Base-by-base conservation (phyloP, 2,329 filamentous ascomycete species). In the Epichloe gansuensis region DNA sequence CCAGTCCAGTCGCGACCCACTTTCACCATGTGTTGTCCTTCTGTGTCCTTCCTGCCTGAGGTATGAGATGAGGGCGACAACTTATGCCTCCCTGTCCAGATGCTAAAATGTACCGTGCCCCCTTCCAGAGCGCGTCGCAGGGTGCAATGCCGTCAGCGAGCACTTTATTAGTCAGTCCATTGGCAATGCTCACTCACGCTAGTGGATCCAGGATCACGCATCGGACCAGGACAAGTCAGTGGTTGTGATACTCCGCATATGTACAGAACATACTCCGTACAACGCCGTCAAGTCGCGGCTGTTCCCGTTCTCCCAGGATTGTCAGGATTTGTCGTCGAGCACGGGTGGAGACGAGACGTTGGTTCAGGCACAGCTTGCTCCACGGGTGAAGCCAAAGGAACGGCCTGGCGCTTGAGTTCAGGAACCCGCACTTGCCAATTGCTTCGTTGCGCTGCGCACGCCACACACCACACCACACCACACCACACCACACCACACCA, bases 311-410 rank as follows among this genome's bases (percentile, higher is more conserved):
- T 21, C 17, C 17, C 2, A 21, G 17, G 17, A 21, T 21, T 21
- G 17, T 21, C 17, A 21, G 17, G 17, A 21, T 21, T 2, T 21
- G 17, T 21, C 17, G 17, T 21, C 17, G 17, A 21, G 17, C 2
- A 21, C 17, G 41, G 46, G 47, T 38, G 47, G 46, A 3, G 47
- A 45, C 53, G 34, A 38, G 43, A n/a, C n/a, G 42, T 37, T 47
- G 48, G 53, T 43, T 23, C 53, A 54, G 53, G 53, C 37, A 54
- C 53, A 35, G 35, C 23, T n/a, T 31, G 47, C 47, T 21, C 9
- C 38, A 31, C 25, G 17, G 28, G 28, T 31, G 28, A 31, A 31
- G 28, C 28, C 28, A 28, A 28, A 28, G 28, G 28, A 8, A 8
- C 28, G 28, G 28, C 7, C 28, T 31, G 28, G 28, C 28, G 28